Conservation (phyloP, 495 filamentous ascomycete genomes). For the Podospora australis region DNA sequence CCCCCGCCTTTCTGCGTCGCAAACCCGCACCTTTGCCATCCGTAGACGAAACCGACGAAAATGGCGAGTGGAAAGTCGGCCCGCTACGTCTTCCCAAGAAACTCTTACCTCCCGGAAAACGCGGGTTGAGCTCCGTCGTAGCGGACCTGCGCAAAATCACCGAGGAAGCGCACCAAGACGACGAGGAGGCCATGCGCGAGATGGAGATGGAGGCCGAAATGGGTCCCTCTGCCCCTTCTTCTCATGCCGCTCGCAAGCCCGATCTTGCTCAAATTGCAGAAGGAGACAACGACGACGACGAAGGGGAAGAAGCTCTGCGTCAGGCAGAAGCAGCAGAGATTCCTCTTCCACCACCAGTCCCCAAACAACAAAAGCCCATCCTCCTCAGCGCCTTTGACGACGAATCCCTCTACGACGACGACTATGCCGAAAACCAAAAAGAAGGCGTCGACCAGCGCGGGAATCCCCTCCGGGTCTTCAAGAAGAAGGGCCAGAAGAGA, state of each 20-base stretch:
- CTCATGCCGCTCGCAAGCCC: background rate
- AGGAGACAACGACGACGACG: conserved; percentile 34
- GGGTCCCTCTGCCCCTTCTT: background rate
- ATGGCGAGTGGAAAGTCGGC: conserved; percentile 36
- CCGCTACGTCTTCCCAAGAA: conserved; percentile 54
- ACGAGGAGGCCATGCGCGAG: conserved; percentile 74
- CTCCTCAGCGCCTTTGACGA: conserved; percentile 59
- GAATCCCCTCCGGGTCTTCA: conserved; percentile 57
- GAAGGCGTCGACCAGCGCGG: conserved; percentile 35
- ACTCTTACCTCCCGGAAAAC: conserved; percentile 45
- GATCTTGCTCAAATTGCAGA: background rate
- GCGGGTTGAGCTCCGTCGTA: conserved; percentile 73
- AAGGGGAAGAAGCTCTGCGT: background rate
- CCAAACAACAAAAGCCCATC: conserved; percentile 18
- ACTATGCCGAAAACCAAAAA: conserved; percentile 33
- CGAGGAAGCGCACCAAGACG: conserved; percentile 69
- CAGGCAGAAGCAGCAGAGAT: background rate
- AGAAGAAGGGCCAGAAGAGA: conserved; percentile 90
- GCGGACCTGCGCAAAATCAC: conserved; percentile 71
- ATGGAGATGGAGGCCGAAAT: conserved; percentile 47
- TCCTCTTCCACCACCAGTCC: background rate
- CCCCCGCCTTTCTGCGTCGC: conserved; percentile 62
- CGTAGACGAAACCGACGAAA: conserved; percentile 42
- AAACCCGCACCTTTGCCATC: conserved; percentile 32
- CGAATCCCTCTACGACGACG: conserved; percentile 32